Evolutionary conservation across 371 early-diverging fungal genomes (phyloP), one percentile per base, ranked within the genome.

Genomic region (Catenaria anguillulae): DNA sequence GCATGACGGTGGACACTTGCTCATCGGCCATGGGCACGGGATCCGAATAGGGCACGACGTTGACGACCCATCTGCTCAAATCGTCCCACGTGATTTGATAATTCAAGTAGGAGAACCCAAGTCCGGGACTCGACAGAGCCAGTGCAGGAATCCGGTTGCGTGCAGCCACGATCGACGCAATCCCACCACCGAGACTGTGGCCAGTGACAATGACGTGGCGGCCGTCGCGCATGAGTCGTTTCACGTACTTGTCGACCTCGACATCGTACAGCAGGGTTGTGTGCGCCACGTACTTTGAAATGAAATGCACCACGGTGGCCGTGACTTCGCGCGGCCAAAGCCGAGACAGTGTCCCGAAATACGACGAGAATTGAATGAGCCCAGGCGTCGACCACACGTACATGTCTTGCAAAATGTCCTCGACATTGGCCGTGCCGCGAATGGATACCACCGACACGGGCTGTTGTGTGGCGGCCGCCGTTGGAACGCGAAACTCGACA

Each of bases 331-430:
- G 21, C 2, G 68, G 68, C 68, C 68, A 68, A 15, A 63, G 45
- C 17, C 33, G 29, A 17, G 61, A 52, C 15, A 63, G 15, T 5
- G 68, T 68, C 19, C 68, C 68, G 4, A 68, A 31, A 21, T 36
- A 63, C 1, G 62, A 43, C 21, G 52, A 50, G 12, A 61, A 40
- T 35, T 68, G 65, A 10, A 68, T 23, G 21, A 68, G 36, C 24
- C 50, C 55, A 2, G 61, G 43, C 15, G 68, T 62, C 21, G 35
- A 23, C 65, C 65, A 68, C 0, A 65, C 48, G 54, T 65, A 63
- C 19, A 65, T 40, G 46, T 68, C 68, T 46, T 68, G 68, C 52
- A 68, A 62, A 6, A 68, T 56, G 58, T 68, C 68, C 37, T 68
- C 63, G 45, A 63, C 1, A 17, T 36, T 56, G 19, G 17, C 29